Conservation (phyloP, 2,329 filamentous ascomycete species). For the Cercospora nicotianae region DNA sequence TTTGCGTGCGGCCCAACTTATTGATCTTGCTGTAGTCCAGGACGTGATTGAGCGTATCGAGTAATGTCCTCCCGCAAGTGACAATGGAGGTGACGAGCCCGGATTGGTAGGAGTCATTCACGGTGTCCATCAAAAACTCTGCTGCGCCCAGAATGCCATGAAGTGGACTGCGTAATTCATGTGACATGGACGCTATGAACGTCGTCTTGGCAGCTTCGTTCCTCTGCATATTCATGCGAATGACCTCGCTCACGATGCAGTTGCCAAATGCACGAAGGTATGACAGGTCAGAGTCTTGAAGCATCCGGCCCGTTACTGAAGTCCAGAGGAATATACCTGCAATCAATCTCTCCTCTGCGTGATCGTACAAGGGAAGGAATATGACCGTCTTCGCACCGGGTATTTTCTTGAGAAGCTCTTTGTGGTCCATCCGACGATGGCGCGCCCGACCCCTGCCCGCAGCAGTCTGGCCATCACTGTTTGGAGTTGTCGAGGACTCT, state of each 20-base stretch:
- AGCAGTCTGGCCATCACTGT: constrained; percentile 42
- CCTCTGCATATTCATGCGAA: constrained; percentile 41
- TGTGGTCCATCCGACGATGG: constrained; percentile 40
- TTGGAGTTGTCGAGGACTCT: constrained; percentile 45
- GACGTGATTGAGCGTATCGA: constrained; percentile 49
- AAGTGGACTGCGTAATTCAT: constrained; percentile 52
- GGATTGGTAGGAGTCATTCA: constrained; percentile 43
- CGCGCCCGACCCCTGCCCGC: constrained; percentile 37
- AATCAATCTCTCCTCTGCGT: constrained; percentile 42
- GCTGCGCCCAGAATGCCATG: constrained; percentile 53
- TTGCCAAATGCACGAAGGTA: constrained; percentile 45
- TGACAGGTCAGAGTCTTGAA: constrained; percentile 44
- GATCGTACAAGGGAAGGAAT: constrained; percentile 55
- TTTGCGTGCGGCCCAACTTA: constrained; percentile 34
- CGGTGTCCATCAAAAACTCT: constrained; percentile 52
- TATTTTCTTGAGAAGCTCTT: constrained; percentile 43
- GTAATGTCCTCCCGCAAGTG: constrained; percentile 51
- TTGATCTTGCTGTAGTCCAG: constrained; percentile 49
- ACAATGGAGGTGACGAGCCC: constrained; percentile 52
- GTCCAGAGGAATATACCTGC: constrained; percentile 52
- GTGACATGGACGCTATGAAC: constrained; percentile 54
- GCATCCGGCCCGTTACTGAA: constrained; percentile 45
- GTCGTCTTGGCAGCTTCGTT: constrained; percentile 53
- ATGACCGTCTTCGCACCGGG: constrained; percentile 46
- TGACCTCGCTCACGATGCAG: constrained; percentile 43